These are phyloP conservation scores for Exophiala sp. DNA, from an alignment of 2,329 filamentous ascomycete species.

Conservation along the genomic window DNA sequence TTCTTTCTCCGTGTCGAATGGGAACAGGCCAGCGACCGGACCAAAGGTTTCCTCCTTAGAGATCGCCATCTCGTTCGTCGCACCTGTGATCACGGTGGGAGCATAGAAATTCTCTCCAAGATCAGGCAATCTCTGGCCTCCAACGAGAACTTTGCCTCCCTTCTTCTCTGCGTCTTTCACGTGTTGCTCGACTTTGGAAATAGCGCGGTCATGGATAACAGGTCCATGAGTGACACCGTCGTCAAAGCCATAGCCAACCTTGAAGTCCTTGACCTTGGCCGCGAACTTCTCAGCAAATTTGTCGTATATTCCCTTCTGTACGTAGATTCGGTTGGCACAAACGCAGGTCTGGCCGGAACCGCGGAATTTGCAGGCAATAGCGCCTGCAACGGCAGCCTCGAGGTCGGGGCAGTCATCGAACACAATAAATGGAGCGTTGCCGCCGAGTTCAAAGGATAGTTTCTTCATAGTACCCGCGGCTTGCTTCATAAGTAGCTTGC, in stretches of 20 bases:
- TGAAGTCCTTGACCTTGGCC: slow-evolving; percentile 49
- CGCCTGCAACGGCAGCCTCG: slow-evolving; percentile 76
- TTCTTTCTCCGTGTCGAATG: slow-evolving; percentile 83
- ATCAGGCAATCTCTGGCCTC: slow-evolving; percentile 69
- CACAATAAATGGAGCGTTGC: slow-evolving; percentile 93
- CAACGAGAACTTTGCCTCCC: slow-evolving; percentile 70
- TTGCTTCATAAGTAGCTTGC: slow-evolving; percentile 84
- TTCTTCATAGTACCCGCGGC: slow-evolving; percentile 80
- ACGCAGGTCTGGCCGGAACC: slow-evolving; percentile 95
- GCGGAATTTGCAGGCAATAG: slow-evolving; percentile 85
- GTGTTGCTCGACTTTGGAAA: slow-evolving; percentile 74
- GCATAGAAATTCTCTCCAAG: slow-evolving; percentile 84
- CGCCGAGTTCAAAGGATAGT: slow-evolving; percentile 84
- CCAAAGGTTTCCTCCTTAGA: slow-evolving; percentile 92
- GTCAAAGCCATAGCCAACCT: slow-evolving; percentile 46
- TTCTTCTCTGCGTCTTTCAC: slow-evolving; percentile 75
- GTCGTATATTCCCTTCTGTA: slow-evolving; percentile 52
- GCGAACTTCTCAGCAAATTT: slow-evolving; percentile 55
- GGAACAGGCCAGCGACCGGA: slow-evolving; percentile 84
- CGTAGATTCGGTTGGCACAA: slow-evolving; percentile 61
- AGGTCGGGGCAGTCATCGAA: slow-evolving; percentile 87
- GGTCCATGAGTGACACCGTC: slow-evolving; percentile 48
- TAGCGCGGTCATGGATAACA: slow-evolving; percentile 72
- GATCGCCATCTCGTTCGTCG: slow-evolving; percentile 81
- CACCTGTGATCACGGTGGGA: slow-evolving; percentile 82